Evolutionary conservation across 2,329 filamentous ascomycete genomes (phyloP), one percentile per base, ranked within the genome.

Genomic region (Mariannaea sp.): DNA sequence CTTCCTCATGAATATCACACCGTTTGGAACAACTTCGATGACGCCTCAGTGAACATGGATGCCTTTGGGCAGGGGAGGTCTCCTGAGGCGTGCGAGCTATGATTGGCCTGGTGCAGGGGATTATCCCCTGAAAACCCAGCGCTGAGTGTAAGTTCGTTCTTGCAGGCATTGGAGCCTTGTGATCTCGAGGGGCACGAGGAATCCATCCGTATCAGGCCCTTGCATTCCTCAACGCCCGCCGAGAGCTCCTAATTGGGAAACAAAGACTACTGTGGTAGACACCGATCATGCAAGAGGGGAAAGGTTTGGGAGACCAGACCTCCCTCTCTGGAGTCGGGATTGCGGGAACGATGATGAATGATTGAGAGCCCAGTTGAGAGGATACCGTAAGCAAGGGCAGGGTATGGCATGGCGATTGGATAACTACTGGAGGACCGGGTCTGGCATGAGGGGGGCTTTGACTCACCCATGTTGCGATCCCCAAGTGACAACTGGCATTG

Each of bases 1-100:
- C 14, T 24, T 30, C 20, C 20, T 22, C 43, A 54, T 27, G 33
- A 43, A 57, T 58, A 65, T 59, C 61, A 59, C 56, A 56, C 62
- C 60, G 62, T 65, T 65, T 53, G 51, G 58, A 49, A 60, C 55
- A 45, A 40, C 46, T 58, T 58, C 62, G 61, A 52, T 58, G 60
- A 58, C 61, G 32, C 49, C 22, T n/a, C 46, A 29, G 42, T 27
- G 26, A 26, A 35, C 36, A 49, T 44, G 51, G 40, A 32, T 45
- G 53, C 44, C 41, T 49, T 55, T 58, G 56, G 53, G 56, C 55
- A 59, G 22, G 39, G 56, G 53, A 49, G 42, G 45, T 63, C 62
- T 53, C 62, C 62, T 65, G 62, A 59, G 60, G 44, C n/a, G n/a
- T 36, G 29, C 48, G 47, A 48, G 42, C 24, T 46, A 41, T 63